phyloP scores from a whole-genome alignment of 2,329 filamentous ascomycete genomes.

The Xylariomycetidae sp. region DNA sequence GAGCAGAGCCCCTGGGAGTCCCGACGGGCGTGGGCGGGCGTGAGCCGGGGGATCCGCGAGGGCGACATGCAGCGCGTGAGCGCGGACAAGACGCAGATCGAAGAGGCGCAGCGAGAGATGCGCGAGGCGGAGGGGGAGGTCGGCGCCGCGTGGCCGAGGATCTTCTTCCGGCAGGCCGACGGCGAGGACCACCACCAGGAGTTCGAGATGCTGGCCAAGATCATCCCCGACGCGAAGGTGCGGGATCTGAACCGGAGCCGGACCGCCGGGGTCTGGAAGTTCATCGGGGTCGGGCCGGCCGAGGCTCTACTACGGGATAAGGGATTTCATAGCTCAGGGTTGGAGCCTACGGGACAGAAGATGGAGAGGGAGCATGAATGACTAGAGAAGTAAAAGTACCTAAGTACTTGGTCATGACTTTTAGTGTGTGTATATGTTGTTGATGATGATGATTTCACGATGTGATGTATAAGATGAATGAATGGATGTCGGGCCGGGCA shows the following conservation, averaged over 20 bases:
- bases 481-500: too few relatives aligned
- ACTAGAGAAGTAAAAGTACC: too few relatives aligned
- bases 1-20: conserved; percentile 22
- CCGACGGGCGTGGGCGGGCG: conserved; percentile 15
- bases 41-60: conserved; percentile 12
- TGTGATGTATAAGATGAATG: too few relatives aligned
- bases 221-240: conserved; percentile 11
- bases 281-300: conserved; percentile 13
- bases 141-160: conserved; percentile 16
- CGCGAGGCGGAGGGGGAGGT: conserved; percentile 12
- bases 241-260: conserved; percentile 6
- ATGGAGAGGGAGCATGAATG: too few relatives aligned
- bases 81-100: conserved; percentile 15
- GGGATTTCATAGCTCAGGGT: conserved; percentile 8
- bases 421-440: too few relatives aligned
- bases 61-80: conserved; percentile 12
- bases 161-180: conserved; percentile 15
- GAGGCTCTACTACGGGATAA: conserved; percentile 15
- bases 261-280: conserved; percentile 19
- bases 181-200: conserved; percentile 7
- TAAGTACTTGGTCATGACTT: too few relatives aligned
- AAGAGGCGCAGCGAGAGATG: conserved; percentile 20
- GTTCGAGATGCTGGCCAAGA: conserved; percentile 13
- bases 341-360: conserved; percentile 15
- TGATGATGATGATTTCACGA: too few relatives aligned